Conservation (phyloP, 306 rosid genomes). For the Bauhinia variegata region DNA sequence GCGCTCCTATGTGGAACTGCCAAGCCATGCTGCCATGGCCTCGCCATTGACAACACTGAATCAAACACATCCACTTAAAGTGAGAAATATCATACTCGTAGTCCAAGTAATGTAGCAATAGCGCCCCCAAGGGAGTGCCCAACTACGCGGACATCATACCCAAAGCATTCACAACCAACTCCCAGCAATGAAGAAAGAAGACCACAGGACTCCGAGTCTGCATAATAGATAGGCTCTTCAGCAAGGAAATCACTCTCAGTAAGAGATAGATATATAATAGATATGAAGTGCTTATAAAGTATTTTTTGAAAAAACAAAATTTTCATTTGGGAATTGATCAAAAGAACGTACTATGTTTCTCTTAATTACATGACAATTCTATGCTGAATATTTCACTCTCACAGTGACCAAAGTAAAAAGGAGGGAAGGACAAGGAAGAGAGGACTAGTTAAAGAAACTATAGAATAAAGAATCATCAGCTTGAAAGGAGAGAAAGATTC, state of each 20-base stretch:
- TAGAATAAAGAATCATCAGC: conserved; percentile 25
- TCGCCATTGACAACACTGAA: too few relatives aligned
- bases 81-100: conserved; percentile 65
- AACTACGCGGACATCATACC: conserved; percentile 75
- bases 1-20: too few relatives aligned
- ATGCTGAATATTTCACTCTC: conserved; percentile 20
- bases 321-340: conserved; percentile 16
- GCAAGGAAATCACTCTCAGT: too few relatives aligned
- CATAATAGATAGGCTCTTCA: too few relatives aligned
- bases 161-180: conserved; percentile 80
- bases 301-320: conserved; percentile 8
- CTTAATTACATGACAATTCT: conserved; percentile 8
- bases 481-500: conserved; percentile 19
- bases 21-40: too few relatives aligned
- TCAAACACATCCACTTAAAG: conserved; percentile 24
- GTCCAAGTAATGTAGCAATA: conserved; percentile 80
- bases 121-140: conserved; percentile 98
- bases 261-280: too few relatives aligned
- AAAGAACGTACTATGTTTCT: conserved; percentile 19
- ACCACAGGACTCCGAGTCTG: conserved; percentile 70
- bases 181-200: conserved; percentile 84
- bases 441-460: conserved; percentile 5
- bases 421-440: conserved; percentile 26
- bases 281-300: conserved; percentile 17
- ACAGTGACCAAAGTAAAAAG: conserved; percentile 27